Evolutionary conservation across 352 stramenopile species (phyloP), one percentile per base, ranked within the genome.

Genomic region (Globisporangium lucens): DNA sequence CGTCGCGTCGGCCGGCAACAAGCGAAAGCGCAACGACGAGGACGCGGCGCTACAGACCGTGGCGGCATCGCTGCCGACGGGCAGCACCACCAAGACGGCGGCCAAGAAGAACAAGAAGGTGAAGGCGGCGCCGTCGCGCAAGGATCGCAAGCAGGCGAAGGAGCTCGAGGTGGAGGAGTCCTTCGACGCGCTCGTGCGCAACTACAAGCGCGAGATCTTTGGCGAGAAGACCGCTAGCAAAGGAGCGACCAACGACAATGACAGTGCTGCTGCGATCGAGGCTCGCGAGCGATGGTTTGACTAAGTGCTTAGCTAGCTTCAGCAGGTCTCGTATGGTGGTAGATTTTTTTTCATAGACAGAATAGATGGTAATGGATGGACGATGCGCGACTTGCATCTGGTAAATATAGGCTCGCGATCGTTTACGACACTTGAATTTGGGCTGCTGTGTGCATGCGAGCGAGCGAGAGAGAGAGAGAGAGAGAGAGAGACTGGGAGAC

Each of bases 191-290:
- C 72, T 95, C 52, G 87, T 95, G 70, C 74, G 75, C 65, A 86
- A 77, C 59, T 95, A 95, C 84, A 95, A 93, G 79, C 82, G 89
- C 69, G 80, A 93, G 64, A 84, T 95, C 43, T 95, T 95, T 61
- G 83, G 83, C 5, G 79, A 84, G 10, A 77, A 55, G 36, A 13
- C 24, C 2, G 56, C 41, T 9, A 15, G 4, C 0, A 56, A 58
- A 8, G 59, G 41, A 33, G 47, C 51, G 43, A 43, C 41, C 35
- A 55, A 56, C 13, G 70, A 72, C 35, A 60, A 51, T 20, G 73
- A 67, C 33, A 58, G 27, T 8, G 52, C 38, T 49, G 56, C 20
- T 43, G 67, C 72, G 17, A 24, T 51, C 20, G 69, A 38, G 41
- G 41, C 56, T 33, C 63, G 74, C 51, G 75, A 90, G 46, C 85